A percentile compares a stretch with the other conserved stretches of the same genome.
These are phyloP conservation scores for Pseudogymnoascus sp. DNA, from an alignment of 2,329 filamentous ascomycete species.

Conservation along the genomic window DNA sequence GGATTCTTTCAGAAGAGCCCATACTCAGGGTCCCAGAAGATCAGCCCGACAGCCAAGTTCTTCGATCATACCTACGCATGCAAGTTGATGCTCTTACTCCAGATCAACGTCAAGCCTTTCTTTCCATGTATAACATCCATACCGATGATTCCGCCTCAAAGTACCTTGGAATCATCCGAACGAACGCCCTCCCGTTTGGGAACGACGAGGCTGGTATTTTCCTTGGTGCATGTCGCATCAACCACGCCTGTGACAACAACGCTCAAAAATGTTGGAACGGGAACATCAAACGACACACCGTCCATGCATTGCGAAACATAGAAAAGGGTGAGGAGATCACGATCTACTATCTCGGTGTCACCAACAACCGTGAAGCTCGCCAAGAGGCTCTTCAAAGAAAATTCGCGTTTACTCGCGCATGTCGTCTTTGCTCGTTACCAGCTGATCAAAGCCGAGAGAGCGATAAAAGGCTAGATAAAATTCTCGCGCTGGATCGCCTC, in stretches of 20 bases:
- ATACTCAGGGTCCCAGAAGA: slow-evolving; percentile 26
- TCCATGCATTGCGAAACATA: slow-evolving; percentile 30
- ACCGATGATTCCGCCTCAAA: neutral
- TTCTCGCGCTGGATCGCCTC: slow-evolving; percentile 21
- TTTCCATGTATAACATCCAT: neutral
- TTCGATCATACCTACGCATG: slow-evolving; percentile 8
- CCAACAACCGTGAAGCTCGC: slow-evolving; percentile 20
- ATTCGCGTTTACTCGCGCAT: slow-evolving; percentile 30
- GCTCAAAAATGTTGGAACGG: slow-evolving; percentile 30
- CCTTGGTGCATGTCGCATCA: slow-evolving; percentile 29
- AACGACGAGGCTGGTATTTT: slow-evolving; percentile 27
- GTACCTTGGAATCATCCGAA: slow-evolving; percentile 16
- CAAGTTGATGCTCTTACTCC: neutral
- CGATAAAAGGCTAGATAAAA: slow-evolving; percentile 23
- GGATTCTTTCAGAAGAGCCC: slow-evolving; percentile 34
- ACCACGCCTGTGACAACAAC: slow-evolving; percentile 32
- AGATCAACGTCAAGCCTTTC: neutral
- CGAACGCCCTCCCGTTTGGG: slow-evolving; percentile 14
- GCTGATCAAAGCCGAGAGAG: slow-evolving; percentile 25
- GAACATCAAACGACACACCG: slow-evolving; percentile 23
- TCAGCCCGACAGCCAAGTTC: neutral
- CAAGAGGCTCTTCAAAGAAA: slow-evolving; percentile 20
- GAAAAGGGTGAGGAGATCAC: slow-evolving; percentile 30
- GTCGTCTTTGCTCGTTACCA: slow-evolving; percentile 30
- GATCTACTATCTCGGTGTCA: slow-evolving; percentile 26